These are phyloP conservation scores for Daldinia eschscholtzii DNA, from an alignment of 2,329 filamentous ascomycete species.

Conservation along the genomic window DNA sequence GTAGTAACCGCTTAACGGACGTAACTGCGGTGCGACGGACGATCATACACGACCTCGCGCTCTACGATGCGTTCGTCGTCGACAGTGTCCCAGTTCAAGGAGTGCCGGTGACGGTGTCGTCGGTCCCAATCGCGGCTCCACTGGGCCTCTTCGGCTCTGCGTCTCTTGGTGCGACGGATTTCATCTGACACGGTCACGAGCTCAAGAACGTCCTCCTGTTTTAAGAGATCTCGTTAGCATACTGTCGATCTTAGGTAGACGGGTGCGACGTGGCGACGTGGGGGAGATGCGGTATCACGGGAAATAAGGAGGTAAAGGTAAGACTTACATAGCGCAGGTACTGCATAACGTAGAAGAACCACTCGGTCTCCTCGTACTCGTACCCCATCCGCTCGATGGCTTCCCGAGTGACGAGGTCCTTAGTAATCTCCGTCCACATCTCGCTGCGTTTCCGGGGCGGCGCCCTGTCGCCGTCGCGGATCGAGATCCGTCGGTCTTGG, in stretches of 20 bases:
- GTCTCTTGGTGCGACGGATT: constrained; percentile 74
- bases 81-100: constrained; percentile 54
- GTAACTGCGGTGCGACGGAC: constrained; percentile 48
- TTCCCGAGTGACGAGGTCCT: constrained; percentile 87
- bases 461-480: constrained; percentile 53
- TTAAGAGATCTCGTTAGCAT: constrained; percentile 51
- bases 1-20: constrained; percentile 40
- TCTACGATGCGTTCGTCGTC: constrained; percentile 76
- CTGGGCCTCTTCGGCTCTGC: constrained; percentile 66
- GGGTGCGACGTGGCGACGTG: not conserved
- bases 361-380: constrained; percentile 89
- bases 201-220: constrained; percentile 85
- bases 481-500: constrained; percentile 63
- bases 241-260: not conserved
- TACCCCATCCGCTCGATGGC: constrained; percentile 89
- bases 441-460: constrained; percentile 66
- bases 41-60: constrained; percentile 76
- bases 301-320: not conserved
- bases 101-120: constrained; percentile 54
- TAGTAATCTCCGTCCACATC: constrained; percentile 98
- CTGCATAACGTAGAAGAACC: constrained; percentile 92
- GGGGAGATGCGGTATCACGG: not conserved
- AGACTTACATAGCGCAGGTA: constrained; percentile 86
- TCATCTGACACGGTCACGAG: constrained; percentile 86
- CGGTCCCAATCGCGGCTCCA: constrained; percentile 70